Percentiles rank a stretch among this genome's conserved stretches.
Evolutionary conservation across 2,329 filamentous ascomycete species (phyloP).

Genomic region (Myriosclerotinia duriaeana): DNA sequence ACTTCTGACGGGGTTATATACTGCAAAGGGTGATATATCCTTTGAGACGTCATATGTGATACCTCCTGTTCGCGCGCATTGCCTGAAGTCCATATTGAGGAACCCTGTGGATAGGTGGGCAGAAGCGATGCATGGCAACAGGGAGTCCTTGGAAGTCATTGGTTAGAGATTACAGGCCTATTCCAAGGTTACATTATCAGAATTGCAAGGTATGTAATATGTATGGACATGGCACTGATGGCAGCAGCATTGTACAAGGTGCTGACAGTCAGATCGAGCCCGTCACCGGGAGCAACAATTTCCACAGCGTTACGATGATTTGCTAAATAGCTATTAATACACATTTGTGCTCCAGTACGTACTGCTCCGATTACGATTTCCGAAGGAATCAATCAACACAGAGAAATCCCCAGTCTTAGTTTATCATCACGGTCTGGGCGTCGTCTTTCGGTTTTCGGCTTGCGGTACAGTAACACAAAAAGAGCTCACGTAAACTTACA

Average conservation of each 20-base stretch:
- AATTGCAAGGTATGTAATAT: neutral
- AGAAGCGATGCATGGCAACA: conserved; percentile 11
- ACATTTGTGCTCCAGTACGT: too few relatives aligned
- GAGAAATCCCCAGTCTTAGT: neutral
- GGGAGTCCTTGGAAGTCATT: neutral
- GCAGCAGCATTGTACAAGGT: neutral
- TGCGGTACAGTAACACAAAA: neutral
- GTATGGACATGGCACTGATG: neutral
- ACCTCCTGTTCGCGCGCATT: neutral
- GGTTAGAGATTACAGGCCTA: neutral
- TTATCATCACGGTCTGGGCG: neutral
- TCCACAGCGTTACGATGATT: neutral
- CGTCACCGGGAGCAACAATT: neutral
- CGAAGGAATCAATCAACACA: neutral
- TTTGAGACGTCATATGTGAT: neutral
- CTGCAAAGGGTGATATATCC: neutral
- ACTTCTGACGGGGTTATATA: neutral
- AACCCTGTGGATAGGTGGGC: neutral
- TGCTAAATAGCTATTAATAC: neutral
- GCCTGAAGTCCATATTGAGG: too few relatives aligned
- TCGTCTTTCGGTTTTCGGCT: neutral
- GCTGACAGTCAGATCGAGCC: neutral
- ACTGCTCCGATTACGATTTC: neutral
- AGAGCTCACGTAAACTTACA: neutral
- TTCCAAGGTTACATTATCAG: conserved; percentile 6